Evolutionary conservation across 1,284 basidiomycete species (phyloP).

Genomic region (Termitomyces sp.): DNA sequence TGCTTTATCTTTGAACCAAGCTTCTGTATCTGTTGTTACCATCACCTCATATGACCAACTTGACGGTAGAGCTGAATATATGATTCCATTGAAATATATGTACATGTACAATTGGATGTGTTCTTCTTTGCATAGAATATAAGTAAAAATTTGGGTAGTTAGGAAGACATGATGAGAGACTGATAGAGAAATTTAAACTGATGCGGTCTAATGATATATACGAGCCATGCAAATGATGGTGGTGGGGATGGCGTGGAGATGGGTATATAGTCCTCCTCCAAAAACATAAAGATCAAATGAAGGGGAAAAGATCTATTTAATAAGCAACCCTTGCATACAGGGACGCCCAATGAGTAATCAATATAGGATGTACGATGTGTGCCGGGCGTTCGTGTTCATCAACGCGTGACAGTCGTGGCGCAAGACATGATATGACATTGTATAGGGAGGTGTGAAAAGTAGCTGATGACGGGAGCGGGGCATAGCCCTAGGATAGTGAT

Average conservation of each 20-base stretch:
- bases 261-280: neutral
- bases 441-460: neutral
- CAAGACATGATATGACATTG: neutral
- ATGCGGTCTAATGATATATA: slow-evolving; percentile 12
- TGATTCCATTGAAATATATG: slow-evolving; percentile 4
- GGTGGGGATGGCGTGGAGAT: neutral
- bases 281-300: slow-evolving; percentile 5
- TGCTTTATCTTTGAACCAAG: neutral
- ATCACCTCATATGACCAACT: neutral
- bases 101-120: slow-evolving; percentile 8
- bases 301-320: slow-evolving; percentile 1
- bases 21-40: neutral
- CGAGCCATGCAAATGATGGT: slow-evolving; percentile 6
- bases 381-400: slow-evolving; percentile 3
- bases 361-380: slow-evolving; percentile 1
- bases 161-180: neutral
- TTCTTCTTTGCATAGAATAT: slow-evolving; percentile 6
- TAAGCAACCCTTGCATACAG: slow-evolving; percentile 3
- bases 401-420: slow-evolving; percentile 4
- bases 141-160: slow-evolving; percentile 1
- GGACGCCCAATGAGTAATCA: slow-evolving; percentile 4
- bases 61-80: neutral
- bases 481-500: slow-evolving; percentile 8
- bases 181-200: neutral
- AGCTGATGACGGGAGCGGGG: neutral